Evolutionary conservation across 148 eudicot genomes (phyloP).

Genomic region (Rhododendron ovatum): DNA sequence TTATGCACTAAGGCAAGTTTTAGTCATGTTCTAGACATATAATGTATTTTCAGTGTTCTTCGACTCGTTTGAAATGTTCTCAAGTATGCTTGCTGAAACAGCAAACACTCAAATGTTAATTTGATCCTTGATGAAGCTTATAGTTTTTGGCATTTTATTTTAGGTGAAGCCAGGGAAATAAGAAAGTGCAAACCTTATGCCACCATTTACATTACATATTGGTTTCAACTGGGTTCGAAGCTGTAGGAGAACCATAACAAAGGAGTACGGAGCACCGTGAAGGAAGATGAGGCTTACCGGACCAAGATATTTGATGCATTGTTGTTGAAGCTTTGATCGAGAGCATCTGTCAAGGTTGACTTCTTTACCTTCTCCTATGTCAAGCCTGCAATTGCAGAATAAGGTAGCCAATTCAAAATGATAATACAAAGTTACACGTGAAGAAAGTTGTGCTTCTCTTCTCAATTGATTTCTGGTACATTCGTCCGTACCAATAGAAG

Average conservation of each 20-base stretch:
- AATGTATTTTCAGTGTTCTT: neutral
- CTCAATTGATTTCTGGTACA: neutral
- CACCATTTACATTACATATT: neutral
- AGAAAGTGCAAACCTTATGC: neutral
- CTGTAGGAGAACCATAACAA: neutral
- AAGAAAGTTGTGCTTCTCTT: neutral
- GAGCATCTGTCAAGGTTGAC: constrained; percentile 52
- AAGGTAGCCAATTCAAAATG: neutral
- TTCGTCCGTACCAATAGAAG: constrained; percentile 55
- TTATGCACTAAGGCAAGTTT: neutral
- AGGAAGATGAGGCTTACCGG: constrained; percentile 37
- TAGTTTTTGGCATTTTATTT: neutral
- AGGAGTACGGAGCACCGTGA: neutral
- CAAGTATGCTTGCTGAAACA: neutral
- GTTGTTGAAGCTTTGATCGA: constrained; percentile 52
- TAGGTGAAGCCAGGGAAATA: neutral
- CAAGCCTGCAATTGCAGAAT: constrained; percentile 43
- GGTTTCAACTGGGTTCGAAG: neutral
- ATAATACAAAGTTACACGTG: neutral
- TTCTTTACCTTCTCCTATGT: constrained; percentile 64
- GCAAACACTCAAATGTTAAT: neutral
- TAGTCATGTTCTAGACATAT: neutral
- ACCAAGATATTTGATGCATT: constrained; percentile 70
- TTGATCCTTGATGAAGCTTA: neutral
- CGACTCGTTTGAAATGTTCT: neutral